phyloP scores from a whole-genome alignment of 495 filamentous ascomycete species.

The Pseudotulostoma volvatum region DNA sequence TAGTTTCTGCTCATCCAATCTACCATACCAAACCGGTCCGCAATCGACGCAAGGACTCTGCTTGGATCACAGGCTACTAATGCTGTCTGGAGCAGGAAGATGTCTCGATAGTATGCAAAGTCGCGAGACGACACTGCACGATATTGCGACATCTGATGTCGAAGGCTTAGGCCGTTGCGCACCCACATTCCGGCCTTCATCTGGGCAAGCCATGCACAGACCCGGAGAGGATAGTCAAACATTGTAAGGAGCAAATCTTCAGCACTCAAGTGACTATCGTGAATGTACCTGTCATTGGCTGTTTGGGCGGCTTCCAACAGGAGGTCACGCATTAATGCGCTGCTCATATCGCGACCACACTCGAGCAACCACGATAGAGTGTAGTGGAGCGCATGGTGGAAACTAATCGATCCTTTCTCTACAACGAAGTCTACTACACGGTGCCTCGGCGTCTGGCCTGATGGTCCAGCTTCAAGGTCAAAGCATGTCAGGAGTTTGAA shows the following conservation, averaged over 20 bases:
- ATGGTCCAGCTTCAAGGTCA: conserved; percentile 49
- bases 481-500: conserved; percentile 67
- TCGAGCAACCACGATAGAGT: conserved; percentile 96
- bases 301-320: conserved; percentile 38
- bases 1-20: conserved; percentile 81
- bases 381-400: conserved; percentile 95
- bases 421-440: conserved; percentile 75
- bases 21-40: conserved; percentile 79
- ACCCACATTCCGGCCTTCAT: conserved; percentile 99
- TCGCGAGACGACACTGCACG: conserved; percentile 74
- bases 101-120: conserved; percentile 84
- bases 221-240: conserved; percentile 84
- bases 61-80: conserved; percentile 74
- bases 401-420: conserved; percentile 80
- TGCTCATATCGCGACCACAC: conserved; percentile 59
- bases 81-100: conserved; percentile 84
- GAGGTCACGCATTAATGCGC: conserved; percentile 44
- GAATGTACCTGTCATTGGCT: conserved; percentile 18
- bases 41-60: conserved; percentile 71
- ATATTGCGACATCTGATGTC: conserved; percentile 88
- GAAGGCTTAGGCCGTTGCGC: conserved; percentile 84
- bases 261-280: conserved; percentile 17
- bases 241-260: conserved; percentile 75
- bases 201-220: conserved; percentile 92
- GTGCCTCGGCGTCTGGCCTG: conserved; percentile 23